Conservation (phyloP, 345 rosid species). For the Boechera stricta region DNA sequence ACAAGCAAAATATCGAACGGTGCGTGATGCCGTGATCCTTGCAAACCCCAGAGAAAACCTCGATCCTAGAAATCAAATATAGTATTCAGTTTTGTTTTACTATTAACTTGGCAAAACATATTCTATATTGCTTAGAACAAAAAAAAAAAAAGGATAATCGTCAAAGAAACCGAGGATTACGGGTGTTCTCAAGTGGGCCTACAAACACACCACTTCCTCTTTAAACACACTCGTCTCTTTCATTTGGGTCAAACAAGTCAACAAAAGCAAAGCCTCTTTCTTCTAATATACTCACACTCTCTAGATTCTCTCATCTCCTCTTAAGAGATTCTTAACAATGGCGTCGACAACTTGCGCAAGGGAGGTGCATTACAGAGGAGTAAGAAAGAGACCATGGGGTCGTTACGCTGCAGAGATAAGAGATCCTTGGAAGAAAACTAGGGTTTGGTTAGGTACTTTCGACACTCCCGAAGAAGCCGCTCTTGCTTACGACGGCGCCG, state of each 20-base stretch:
- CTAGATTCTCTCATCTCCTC: constrained; percentile 24
- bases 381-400: constrained; percentile 97
- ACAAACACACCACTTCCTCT: constrained; percentile 9
- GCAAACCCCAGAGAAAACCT: constrained; percentile 14
- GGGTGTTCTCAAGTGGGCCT: constrained; percentile 41
- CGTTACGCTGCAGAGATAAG: constrained; percentile 97
- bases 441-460: constrained; percentile 96
- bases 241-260: constrained; percentile 43
- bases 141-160: background rate
- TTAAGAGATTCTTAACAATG: constrained; percentile 40
- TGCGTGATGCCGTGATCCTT: constrained; percentile 24
- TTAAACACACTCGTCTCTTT: constrained; percentile 26
- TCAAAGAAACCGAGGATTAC: constrained; percentile 45
- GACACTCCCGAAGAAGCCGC: constrained; percentile 99
- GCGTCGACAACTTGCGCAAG: constrained; percentile 59
- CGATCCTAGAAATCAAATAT: constrained; percentile 24
- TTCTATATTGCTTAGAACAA: background rate
- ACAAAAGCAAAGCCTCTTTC: constrained; percentile 38
- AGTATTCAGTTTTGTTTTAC: background rate
- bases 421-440: constrained; percentile 94
- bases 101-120: background rate
- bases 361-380: constrained; percentile 91
- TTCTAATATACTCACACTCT: background rate
- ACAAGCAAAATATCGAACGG: constrained; percentile 35
- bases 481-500: constrained; percentile 93